phyloP scores from a whole-genome alignment of 2,329 filamentous ascomycete species.

The Trichoderma sp. region DNA sequence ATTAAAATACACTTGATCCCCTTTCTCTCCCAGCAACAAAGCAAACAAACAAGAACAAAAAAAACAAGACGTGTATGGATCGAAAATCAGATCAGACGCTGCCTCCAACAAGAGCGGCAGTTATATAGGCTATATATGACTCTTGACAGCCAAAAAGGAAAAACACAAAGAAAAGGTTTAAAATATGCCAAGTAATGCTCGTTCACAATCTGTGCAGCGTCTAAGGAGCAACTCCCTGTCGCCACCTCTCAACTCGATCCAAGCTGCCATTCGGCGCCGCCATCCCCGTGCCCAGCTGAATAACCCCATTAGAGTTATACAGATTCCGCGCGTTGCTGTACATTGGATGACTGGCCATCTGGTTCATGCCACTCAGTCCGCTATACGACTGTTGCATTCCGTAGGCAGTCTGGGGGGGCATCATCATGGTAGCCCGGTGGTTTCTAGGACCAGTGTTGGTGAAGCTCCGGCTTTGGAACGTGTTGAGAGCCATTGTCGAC shows the following conservation, averaged over 20 bases:
- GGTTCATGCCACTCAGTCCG: slow-evolving; percentile 33
- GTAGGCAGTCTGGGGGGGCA: slow-evolving; percentile 34
- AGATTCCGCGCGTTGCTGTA: slow-evolving; percentile 30
- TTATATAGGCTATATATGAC: neutral
- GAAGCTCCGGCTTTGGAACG: slow-evolving; percentile 34
- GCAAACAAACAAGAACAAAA: neutral
- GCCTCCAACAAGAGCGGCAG: neutral
- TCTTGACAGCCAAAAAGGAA: neutral
- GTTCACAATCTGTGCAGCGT: neutral
- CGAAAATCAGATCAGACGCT: neutral
- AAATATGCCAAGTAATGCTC: neutral
- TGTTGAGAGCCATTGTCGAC: slow-evolving; percentile 35
- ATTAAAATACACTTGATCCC: neutral
- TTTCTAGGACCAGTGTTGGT: slow-evolving; percentile 34
- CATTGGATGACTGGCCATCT: neutral
- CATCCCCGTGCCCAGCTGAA: slow-evolving; percentile 36
- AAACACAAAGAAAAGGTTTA: neutral
- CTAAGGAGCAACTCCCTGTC: slow-evolving; percentile 46
- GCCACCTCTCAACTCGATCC: slow-evolving; percentile 50
- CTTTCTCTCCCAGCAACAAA: neutral
- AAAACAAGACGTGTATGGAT: neutral
- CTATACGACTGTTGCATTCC: slow-evolving; percentile 35
- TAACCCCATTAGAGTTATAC: slow-evolving; percentile 35
- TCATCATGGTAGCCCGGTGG: slow-evolving; percentile 37
- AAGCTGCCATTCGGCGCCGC: slow-evolving; percentile 36